Evolutionary conservation across 495 filamentous ascomycete species (phyloP), one percentile per base, ranked within the genome.

Genomic region (Astrothelium macrocarpum): DNA sequence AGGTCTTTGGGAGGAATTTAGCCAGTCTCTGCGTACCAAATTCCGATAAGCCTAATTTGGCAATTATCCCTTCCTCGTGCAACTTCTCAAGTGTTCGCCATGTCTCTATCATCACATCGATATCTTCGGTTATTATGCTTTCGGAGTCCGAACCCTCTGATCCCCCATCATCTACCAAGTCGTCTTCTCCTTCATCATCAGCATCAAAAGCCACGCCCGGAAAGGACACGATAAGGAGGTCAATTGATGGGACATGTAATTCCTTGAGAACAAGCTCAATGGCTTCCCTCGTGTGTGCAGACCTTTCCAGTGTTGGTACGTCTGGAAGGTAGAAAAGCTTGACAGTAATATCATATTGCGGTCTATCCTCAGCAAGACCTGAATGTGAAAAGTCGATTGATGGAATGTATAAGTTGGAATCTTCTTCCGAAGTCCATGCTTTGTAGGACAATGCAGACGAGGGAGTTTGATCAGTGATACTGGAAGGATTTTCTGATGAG

Each of bases 191-290:
- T 72, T 92, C 89, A 73, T 93, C 93, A 53, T 96, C 90, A 18
- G 90, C 90, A 63, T 97, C 91, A 66, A 97, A 97, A 16, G 89
- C 85, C 71, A 99, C 87, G 43, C 90, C 90, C 0, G 94, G 95
- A 71, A 97, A 96, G 1, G 90, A 95, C 18, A 93, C 85, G 67
- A 97, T 94, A 49, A 97, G 80, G 25, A 99, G 82, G 76, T 97
- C 90, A 64, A 99, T 85, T 53, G 83, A 83, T 2, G 81, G 73
- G 32, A 90, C 84, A 59, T 84, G 80, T 62, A 99, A 78, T 66
- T 94, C 89, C 71, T 85, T 87, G 67, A 87, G 78, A 28, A 97
- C 91, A 5, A 93, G 74, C 65, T 84, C 80, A 68, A 95, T 81
- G 1, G 92, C 92, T 70, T 94, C 87, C 43, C 79, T 72, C 18